Percentiles rank a stretch among this genome's conserved stretches.
These are phyloP conservation scores for Rugonectria rugulosa DNA, from an alignment of 2,329 filamentous ascomycete species.

Conservation along the genomic window DNA sequence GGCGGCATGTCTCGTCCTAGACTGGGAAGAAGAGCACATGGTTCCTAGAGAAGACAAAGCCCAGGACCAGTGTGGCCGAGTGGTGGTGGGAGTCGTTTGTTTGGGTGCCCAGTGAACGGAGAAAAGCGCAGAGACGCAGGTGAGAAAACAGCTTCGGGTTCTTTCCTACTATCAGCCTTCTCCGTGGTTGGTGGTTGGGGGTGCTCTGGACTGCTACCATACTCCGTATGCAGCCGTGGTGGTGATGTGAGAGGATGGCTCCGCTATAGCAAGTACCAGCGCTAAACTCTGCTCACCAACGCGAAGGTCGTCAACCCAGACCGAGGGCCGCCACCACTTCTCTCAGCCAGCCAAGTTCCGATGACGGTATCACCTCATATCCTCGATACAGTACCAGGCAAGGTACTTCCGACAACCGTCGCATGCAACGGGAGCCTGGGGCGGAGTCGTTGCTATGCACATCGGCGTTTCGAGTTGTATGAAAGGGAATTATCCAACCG, in stretches of 20 bases:
- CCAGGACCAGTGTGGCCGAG: conserved; percentile 15
- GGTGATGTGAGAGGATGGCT: conserved; percentile 32
- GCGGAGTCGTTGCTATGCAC: conserved; percentile 12
- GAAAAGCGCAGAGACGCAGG: conserved; percentile 13
- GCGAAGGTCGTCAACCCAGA: conserved; percentile 14
- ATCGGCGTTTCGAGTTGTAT: conserved; percentile 24
- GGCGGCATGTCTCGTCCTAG: neutral
- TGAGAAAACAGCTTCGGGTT: conserved; percentile 22
- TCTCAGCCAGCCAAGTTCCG: conserved; percentile 27
- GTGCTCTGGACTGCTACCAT: too few relatives aligned
- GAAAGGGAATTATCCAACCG: too few relatives aligned
- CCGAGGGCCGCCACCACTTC: conserved; percentile 14
- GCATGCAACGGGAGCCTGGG: conserved; percentile 9
- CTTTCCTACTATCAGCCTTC: conserved; percentile 28
- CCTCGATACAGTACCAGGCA: conserved; percentile 5
- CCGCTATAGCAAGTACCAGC: conserved; percentile 28
- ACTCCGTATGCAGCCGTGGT: conserved; percentile 24
- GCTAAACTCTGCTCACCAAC: conserved; percentile 35
- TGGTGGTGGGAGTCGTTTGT: conserved; percentile 12
- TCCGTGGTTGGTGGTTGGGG: conserved; percentile 25
- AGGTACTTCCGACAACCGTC: conserved; percentile 24
- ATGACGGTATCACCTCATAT: conserved; percentile 19
- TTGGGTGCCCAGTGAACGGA: conserved; percentile 23
- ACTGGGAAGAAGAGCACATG: conserved; percentile 16
- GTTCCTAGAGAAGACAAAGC: too few relatives aligned